phyloP scores from a whole-genome alignment of 768 basidiomycete genomes.

The Naganishia vishniacii region DNA sequence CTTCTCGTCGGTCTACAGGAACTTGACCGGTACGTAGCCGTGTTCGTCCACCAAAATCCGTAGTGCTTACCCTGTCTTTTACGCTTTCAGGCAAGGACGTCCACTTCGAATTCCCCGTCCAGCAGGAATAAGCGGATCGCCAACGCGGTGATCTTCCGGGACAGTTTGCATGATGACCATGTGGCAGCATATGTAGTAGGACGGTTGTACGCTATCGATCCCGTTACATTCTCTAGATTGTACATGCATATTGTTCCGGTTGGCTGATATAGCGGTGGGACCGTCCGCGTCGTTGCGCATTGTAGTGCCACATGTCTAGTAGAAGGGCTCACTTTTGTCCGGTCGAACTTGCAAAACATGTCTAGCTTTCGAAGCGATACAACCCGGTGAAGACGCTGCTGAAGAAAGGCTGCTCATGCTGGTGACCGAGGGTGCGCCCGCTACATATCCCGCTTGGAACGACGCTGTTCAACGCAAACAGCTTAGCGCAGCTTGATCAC shows the following conservation, averaged over 20 bases:
- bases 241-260: slow-evolving; percentile 4
- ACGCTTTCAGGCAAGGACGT: slow-evolving; percentile 95
- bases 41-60: background rate
- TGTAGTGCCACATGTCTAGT: no score
- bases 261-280: background rate
- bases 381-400: no score
- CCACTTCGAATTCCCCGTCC: slow-evolving; percentile 44
- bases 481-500: no score
- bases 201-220: slow-evolving; percentile 20
- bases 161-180: background rate
- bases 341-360: no score
- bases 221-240: slow-evolving; percentile 4
- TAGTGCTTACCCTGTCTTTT: slow-evolving; percentile 39
- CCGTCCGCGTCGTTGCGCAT: no score
- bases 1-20: slow-evolving; percentile 88
- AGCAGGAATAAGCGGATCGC: slow-evolving; percentile 20
- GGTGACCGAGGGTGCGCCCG: no score
- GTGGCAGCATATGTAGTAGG: slow-evolving; percentile 20
- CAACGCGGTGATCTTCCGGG: background rate
- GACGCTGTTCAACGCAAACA: no score
- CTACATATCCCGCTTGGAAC: no score
- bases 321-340: no score
- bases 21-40: slow-evolving; percentile 27
- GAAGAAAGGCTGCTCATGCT: no score
- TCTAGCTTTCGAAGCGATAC: no score